These are phyloP conservation scores for Fraxinus sp. DNA, from an alignment of 305 asterid species.

Conservation along the genomic window DNA sequence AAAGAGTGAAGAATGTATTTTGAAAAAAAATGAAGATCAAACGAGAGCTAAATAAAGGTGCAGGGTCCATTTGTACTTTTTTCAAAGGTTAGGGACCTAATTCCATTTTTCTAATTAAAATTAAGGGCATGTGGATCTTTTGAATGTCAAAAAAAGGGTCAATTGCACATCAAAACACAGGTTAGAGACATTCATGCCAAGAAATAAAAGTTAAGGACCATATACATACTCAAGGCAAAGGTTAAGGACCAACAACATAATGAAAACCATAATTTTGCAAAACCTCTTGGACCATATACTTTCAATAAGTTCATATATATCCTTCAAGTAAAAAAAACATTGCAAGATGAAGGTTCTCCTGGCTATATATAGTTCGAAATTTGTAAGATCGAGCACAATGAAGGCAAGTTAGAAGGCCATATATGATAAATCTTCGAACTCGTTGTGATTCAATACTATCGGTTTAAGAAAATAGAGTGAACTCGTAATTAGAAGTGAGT, in stretches of 20 bases:
- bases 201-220: not conserved
- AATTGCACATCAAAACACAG: not conserved
- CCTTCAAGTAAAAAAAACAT: not conserved
- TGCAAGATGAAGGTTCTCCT: not conserved
- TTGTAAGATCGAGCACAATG: constrained; percentile 25
- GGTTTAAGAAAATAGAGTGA: constrained; percentile 17
- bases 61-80: not conserved
- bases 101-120: not conserved
- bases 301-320: not conserved
- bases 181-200: not conserved
- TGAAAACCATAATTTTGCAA: not conserved
- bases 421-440: constrained; percentile 25
- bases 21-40: too few relatives aligned
- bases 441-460: constrained; percentile 32
- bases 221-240: not conserved
- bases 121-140: not conserved
- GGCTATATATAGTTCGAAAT: not conserved
- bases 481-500: constrained; percentile 34
- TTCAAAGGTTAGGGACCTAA: not conserved
- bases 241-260: not conserved
- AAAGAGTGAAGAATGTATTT: too few relatives aligned
- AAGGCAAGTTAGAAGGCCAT: constrained; percentile 24
- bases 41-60: not conserved
- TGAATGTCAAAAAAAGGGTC: not conserved
- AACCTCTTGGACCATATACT: not conserved